Percentiles rank a stretch among this genome's conserved stretches.
These are phyloP conservation scores for Fusarium albosuccineum DNA, from an alignment of 2,329 filamentous ascomycete species.

Conservation along the genomic window DNA sequence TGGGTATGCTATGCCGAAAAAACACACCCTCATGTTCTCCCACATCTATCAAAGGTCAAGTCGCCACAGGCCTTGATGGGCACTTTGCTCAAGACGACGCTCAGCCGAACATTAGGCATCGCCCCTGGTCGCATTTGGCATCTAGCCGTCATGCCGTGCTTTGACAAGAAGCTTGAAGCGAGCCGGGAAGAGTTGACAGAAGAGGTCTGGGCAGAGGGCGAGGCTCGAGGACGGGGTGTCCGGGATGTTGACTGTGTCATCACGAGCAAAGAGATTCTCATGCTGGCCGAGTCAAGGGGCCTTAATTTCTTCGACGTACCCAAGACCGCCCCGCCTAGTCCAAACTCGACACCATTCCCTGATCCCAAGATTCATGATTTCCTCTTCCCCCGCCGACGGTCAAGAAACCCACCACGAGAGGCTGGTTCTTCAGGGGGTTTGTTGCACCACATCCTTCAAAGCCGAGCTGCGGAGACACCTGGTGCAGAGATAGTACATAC, in stretches of 20 bases:
- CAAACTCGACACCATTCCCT: constrained; percentile 73
- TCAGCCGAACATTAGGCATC: constrained; percentile 80
- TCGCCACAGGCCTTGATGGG: constrained; percentile 94
- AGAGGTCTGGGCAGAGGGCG: constrained; percentile 73
- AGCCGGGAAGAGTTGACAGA: constrained; percentile 93
- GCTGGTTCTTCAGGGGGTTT: constrained; percentile 91
- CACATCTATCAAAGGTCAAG: constrained; percentile 90
- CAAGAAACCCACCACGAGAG: constrained; percentile 61
- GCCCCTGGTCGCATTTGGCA: constrained; percentile 90
- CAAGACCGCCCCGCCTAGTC: constrained; percentile 62
- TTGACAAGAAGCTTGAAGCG: constrained; percentile 98
- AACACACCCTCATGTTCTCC: constrained; percentile 92
- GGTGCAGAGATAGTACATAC: constrained; percentile 78
- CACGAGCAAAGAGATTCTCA: constrained; percentile 93
- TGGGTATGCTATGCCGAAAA: constrained; percentile 99
- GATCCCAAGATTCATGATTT: constrained; percentile 78
- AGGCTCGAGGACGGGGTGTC: constrained; percentile 66
- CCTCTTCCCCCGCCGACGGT: constrained; percentile 72
- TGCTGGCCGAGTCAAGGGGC: constrained; percentile 84
- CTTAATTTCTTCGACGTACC: constrained; percentile 82
- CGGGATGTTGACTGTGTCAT: constrained; percentile 98
- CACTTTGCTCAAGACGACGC: constrained; percentile 87
- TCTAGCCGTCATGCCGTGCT: constrained; percentile 96
- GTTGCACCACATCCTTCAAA: constrained; percentile 84
- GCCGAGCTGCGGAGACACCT: constrained; percentile 77